Evolutionary conservation across 2,329 filamentous ascomycete species (phyloP), one percentile per base, ranked within the genome.

Genomic region (Fusarium austroafricanum): DNA sequence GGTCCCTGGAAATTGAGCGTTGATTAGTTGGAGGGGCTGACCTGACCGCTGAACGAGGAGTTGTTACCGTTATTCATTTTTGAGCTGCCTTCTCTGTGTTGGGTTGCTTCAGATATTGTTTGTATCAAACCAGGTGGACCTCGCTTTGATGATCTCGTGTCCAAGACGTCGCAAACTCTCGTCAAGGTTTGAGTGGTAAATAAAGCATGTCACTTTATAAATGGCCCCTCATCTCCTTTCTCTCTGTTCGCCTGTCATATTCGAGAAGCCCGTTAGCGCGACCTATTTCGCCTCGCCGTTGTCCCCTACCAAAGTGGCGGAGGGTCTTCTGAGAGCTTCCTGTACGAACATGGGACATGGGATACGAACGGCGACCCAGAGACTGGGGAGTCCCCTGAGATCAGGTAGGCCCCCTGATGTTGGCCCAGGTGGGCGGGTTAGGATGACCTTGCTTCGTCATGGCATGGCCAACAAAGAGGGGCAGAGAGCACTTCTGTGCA

Each of bases 1-100:
- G 49, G 58, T 73, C 67, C 73, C 68, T 73, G 64, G 72, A 74
- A 74, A 65, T 72, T 68, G 49, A 64, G 55, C 53, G 65, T 67
- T 61, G 65, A 63, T 55, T 58, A 56, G 23, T 40, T 56, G 55
- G 55, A 55, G 58, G 56, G 53, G 53, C 58, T 61, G 51, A 23
- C 21, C 58, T 61, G 51, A 23, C 21, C 21, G 21, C 21, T 23
- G 21, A 38, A 42, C 6, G 39, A 61, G 40, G 28, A 58, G 58
- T 61, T 61, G 44, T 44, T 61, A 17, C 53, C 55, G 44, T 44
- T 61, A 17, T 53, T 35, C 38, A 43, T 12, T 23, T 31, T 45
- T 35, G 23, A 37, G 40, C 33, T 43, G 11, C 18, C 37, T 35
- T 18, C 15, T 43, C 8, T 55, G 43, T 18, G n/a, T 33, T 54